Conservation (phyloP, 306 rosid species). For the Urtica urens region DNA sequence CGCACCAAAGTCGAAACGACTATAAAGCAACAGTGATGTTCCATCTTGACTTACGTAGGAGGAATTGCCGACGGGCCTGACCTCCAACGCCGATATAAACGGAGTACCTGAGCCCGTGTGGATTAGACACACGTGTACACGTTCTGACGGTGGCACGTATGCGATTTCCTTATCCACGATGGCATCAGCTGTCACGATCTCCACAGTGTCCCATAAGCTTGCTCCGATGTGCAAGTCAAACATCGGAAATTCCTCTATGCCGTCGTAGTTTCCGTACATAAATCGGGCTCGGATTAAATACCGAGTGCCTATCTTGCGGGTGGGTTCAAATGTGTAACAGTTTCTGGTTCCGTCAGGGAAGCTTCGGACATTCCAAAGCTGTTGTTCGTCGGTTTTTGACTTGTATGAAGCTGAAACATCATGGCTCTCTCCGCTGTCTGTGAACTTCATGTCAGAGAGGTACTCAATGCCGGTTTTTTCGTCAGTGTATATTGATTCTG, state of each 20-base stretch:
- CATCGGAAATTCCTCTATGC: background rate
- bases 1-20: conserved; percentile 28
- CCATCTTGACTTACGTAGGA: conserved; percentile 7
- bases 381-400: conserved; percentile 8
- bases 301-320: conserved; percentile 2
- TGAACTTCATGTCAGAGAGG: conserved; percentile 16
- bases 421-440: conserved; percentile 9
- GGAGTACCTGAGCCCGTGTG: conserved; percentile 38
- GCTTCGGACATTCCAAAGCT: conserved; percentile 14
- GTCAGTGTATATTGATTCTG: conserved; percentile 18
- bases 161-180: conserved; percentile 6
- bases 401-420: conserved; percentile 4
- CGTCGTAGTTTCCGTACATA: conserved; percentile 19
- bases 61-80: conserved; percentile 13
- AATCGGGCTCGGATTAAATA: conserved; percentile 22
- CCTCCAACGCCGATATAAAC: conserved; percentile 37
- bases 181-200: background rate
- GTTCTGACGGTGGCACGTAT: conserved; percentile 14
- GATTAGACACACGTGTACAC: conserved; percentile 29
- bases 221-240: conserved; percentile 20
- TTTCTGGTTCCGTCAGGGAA: conserved; percentile 25
- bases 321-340: conserved; percentile 19
- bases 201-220: conserved; percentile 10
- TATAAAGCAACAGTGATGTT: conserved; percentile 2
- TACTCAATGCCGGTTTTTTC: conserved; percentile 13